Base-by-base conservation (phyloP, 768 basidiomycete species). In the Suillus brevipes region DNA sequence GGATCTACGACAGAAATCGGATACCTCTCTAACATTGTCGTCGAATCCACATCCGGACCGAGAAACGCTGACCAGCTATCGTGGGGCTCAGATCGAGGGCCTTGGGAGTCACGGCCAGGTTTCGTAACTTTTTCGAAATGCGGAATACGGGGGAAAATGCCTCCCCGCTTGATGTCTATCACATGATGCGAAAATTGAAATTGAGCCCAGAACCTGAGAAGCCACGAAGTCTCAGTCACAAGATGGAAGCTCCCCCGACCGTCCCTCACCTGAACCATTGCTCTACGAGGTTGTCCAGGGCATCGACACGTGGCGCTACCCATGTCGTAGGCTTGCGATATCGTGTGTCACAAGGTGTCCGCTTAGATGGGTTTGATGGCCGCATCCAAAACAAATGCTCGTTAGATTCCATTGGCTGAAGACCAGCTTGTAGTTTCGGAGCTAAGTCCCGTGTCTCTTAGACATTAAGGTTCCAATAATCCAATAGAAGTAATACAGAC, bases 401-500 rank as follows among this genome's bases (percentile, higher is more conserved):
- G 14, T 69, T 61, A 16, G 68, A 70, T 9, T 66, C 45, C n/a
- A 43, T 60, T 14, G 56, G 61, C 9, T 63, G 64, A 4, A 81
- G 58, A 12, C 71, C 71, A n/a, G 69, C 76, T 72, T 88, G 87
- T 8, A 89, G 70, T 64, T 85, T 87, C 0, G 87, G 87, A 13
- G 87, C 71, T 12, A 81, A 68, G 4, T 78, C 78, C 14, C 74
- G 71, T 18, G 67, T 73, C 88, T 89, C 64, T 49, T 20, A 23
- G 42, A 38, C 10, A 25, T 31, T 36, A 23, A 65, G 31, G 58
- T 14, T n/a, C n/a, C 10, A 25, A 40, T 8, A 40, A 56, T 42
- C 31, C 28, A 20, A 23, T n/a, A 1, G 8, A n/a, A 40, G 3
- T 6, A 12, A 20, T 4, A n/a, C 53, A 42, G 6, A 42, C 72